Percentiles rank a stretch among this genome's conserved stretches.
These are phyloP conservation scores for Synchytrium microbalum DNA, from an alignment of 371 early-diverging fungal genomes.

Conservation along the genomic window DNA sequence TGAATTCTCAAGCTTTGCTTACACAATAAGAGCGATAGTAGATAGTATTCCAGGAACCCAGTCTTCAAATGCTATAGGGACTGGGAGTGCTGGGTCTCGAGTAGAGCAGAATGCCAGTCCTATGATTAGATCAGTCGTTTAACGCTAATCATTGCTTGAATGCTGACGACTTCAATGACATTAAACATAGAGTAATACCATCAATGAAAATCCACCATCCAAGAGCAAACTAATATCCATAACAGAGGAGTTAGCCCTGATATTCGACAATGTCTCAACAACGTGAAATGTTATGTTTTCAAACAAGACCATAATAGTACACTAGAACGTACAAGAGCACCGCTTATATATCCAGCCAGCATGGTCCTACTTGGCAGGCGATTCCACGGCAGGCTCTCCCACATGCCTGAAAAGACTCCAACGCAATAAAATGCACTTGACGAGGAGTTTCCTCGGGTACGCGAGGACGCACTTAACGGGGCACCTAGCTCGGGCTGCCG, in stretches of 20 bases:
- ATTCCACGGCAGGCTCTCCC: neutral
- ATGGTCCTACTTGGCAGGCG: conserved; percentile 6
- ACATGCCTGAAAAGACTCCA: conserved; percentile 3
- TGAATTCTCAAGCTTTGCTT: conserved; percentile 17
- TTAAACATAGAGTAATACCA: conserved; percentile 28
- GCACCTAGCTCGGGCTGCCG: neutral
- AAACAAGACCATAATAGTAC: too few relatives aligned
- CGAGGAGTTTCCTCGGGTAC: neutral
- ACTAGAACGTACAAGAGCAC: conserved; percentile 12
- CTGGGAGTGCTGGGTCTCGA: conserved; percentile 24
- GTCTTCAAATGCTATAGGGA: conserved; percentile 60
- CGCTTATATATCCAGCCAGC: conserved; percentile 13
- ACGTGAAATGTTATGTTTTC: too few relatives aligned
- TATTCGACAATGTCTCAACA: neutral
- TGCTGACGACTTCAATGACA: neutral
- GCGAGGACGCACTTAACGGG: conserved; percentile 1
- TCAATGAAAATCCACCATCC: conserved; percentile 81
- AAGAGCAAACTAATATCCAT: conserved; percentile 57
- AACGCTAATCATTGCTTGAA: neutral
- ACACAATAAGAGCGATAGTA: conserved; percentile 65
- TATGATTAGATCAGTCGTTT: neutral
- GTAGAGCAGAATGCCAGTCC: conserved; percentile 29
- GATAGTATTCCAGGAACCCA: conserved; percentile 68
- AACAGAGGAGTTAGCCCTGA: neutral
- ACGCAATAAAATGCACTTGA: conserved; percentile 18